Percentiles rank a stretch among this genome's conserved stretches.
phyloP scores from a whole-genome alignment of 805 yeast genomes.

The Ogataea nitratoaversa region DNA sequence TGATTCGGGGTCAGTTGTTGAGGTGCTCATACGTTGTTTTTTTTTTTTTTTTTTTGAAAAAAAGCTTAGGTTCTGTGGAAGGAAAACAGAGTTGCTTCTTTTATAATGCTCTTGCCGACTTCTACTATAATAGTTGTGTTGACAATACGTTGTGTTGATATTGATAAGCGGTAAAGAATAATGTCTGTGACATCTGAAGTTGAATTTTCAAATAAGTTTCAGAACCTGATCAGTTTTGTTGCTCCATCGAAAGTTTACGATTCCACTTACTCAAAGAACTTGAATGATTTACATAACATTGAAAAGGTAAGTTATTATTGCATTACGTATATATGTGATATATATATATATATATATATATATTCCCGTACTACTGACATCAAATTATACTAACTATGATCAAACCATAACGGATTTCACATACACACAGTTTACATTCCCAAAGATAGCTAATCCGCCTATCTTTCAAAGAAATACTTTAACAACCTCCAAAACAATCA shows the following conservation, averaged over 20 bases:
- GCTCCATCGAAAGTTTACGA: conserved; percentile 26
- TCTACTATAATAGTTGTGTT: too few relatives aligned
- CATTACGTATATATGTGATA: too few relatives aligned
- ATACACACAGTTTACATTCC: conserved; percentile 13
- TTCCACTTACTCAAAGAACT: conserved; percentile 7
- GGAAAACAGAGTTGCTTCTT: too few relatives aligned
- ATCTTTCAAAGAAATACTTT: conserved; percentile 30
- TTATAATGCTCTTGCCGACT: too few relatives aligned
- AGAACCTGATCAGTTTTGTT: conserved; percentile 44
- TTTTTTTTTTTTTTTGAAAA: background rate
- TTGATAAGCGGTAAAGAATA: too few relatives aligned
- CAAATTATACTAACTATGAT: conserved; percentile 6
- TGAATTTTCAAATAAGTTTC: conserved; percentile 46
- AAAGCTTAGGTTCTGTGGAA: too few relatives aligned
- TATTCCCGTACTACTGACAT: background rate
- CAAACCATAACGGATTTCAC: background rate
- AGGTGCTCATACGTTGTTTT: background rate
- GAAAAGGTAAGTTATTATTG: conserved; percentile 9
- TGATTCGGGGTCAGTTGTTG: background rate
- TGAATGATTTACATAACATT: conserved; percentile 5
- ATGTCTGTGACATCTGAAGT: conserved; percentile 30
- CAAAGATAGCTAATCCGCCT: conserved; percentile 22
- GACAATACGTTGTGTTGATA: too few relatives aligned
- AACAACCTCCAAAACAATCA: conserved; percentile 11
- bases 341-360: background rate